These are phyloP conservation scores for Prunus yedoensis DNA, from an alignment of 331 rosid genomes.

Conservation along the genomic window DNA sequence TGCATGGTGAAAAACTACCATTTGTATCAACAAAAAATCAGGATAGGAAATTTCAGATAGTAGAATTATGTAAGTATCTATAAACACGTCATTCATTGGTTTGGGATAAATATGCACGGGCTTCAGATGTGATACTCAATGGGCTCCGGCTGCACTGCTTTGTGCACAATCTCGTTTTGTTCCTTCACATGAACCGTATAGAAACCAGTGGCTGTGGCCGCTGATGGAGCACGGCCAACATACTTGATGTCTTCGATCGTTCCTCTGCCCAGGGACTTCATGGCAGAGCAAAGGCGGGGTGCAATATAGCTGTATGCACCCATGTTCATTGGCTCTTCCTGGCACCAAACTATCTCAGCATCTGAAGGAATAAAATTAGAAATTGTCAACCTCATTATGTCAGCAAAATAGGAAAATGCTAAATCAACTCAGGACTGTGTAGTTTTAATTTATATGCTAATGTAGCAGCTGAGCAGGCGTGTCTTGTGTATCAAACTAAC, in stretches of 20 bases:
- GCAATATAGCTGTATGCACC: slow-evolving; percentile 72
- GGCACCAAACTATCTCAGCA: slow-evolving; percentile 96
- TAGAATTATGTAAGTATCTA: neutral
- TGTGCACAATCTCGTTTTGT: slow-evolving; percentile 74
- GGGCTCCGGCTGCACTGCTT: slow-evolving; percentile 76
- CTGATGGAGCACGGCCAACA: slow-evolving; percentile 90
- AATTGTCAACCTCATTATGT: slow-evolving; percentile 8
- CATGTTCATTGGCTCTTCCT: slow-evolving; percentile 98
- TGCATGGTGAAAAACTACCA: slow-evolving; percentile 3
- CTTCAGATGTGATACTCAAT: slow-evolving; percentile 46
- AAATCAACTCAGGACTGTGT: neutral
- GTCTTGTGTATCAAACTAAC: neutral
- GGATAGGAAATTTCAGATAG: neutral
- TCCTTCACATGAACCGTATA: slow-evolving; percentile 74
- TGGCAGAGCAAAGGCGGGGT: slow-evolving; percentile 72
- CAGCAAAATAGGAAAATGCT: neutral
- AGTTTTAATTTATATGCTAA: no score
- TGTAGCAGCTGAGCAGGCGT: neutral
- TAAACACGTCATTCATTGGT: neutral
- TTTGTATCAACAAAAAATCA: neutral
- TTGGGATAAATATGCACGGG: neutral
- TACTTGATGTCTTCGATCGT: slow-evolving; percentile 68
- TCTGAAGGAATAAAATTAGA: slow-evolving; percentile 42
- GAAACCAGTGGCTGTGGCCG: slow-evolving; percentile 95
- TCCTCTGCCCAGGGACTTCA: slow-evolving; percentile 76